Percentiles rank a stretch among this genome's conserved stretches.
Conservation (phyloP, 345 rosid genomes). For the Turnera subulata region DNA sequence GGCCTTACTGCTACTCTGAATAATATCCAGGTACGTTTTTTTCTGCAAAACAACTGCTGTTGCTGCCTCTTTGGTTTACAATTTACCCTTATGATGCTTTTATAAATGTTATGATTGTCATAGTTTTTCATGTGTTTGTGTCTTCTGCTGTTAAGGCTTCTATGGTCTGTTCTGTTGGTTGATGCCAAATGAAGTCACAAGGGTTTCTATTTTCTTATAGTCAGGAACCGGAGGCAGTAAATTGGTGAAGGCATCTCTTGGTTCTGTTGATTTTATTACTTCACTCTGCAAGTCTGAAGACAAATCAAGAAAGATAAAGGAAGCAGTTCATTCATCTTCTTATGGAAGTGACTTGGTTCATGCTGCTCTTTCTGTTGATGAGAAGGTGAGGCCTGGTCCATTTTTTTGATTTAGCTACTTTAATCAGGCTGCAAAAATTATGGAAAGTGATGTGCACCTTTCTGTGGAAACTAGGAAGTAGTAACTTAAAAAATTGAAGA, state of each 20-base stretch:
- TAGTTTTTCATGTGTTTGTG: too few relatives aligned
- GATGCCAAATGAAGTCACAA: slow-evolving; percentile 10
- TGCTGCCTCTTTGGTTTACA: too few relatives aligned
- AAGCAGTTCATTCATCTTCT: slow-evolving; percentile 74
- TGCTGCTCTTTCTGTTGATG: slow-evolving; percentile 88
- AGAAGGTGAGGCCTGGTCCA: slow-evolving; percentile 52
- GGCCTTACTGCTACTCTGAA: slow-evolving; percentile 89
- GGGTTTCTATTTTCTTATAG: slow-evolving; percentile 38
- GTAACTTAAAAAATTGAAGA: too few relatives aligned
- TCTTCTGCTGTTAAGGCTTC: too few relatives aligned
- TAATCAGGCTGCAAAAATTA: not conserved
- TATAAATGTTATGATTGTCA: too few relatives aligned
- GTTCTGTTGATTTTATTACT: slow-evolving; percentile 88
- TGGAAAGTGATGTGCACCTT: too few relatives aligned
- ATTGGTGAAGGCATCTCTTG: slow-evolving; percentile 76
- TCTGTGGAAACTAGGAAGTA: too few relatives aligned
- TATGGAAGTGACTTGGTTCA: slow-evolving; percentile 82
- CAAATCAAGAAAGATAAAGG: slow-evolving; percentile 66
- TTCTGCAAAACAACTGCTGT: not conserved
- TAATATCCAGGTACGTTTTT: slow-evolving; percentile 51
- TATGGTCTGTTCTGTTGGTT: too few relatives aligned
- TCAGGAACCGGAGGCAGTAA: slow-evolving; percentile 50
- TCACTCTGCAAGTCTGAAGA: slow-evolving; percentile 71
- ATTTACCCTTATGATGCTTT: too few relatives aligned
- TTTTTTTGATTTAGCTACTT: not conserved